These are phyloP conservation scores for Pontederia crassipes DNA, from an alignment of 176 grass and related monocot species.

Conservation along the genomic window DNA sequence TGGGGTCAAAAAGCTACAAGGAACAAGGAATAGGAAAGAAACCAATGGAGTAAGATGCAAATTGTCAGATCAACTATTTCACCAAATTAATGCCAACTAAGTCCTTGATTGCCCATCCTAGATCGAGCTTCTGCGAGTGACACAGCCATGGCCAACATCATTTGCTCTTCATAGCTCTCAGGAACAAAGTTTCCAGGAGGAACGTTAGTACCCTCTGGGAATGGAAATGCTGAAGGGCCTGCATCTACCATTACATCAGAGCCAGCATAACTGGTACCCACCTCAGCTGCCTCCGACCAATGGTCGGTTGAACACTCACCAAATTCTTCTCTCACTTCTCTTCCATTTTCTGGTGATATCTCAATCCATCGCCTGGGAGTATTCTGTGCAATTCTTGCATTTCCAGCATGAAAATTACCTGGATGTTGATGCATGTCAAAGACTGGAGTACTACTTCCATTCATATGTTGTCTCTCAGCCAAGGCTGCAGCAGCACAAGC, in stretches of 20 bases:
- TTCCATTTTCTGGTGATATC: conserved; percentile 25
- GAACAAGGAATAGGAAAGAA: conserved; percentile 26
- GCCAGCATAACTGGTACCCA: conserved; percentile 31
- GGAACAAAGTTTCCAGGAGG: conserved; percentile 31
- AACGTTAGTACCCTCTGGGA: conserved; percentile 21
- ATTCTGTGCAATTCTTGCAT: conserved; percentile 17
- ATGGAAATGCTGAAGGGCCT: conserved; percentile 10
- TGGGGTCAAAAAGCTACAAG: conserved; percentile 23
- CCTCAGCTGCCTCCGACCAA: conserved; percentile 34
- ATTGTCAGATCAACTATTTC: conserved; percentile 28
- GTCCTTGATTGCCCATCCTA: conserved; percentile 22
- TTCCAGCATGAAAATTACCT: conserved; percentile 22
- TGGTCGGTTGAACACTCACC: conserved; percentile 32
- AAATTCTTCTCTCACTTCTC: conserved; percentile 23
- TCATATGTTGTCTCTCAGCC: conserved; percentile 61
- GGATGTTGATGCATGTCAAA: conserved; percentile 25
- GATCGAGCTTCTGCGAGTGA: conserved; percentile 57
- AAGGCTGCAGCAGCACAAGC: conserved; percentile 62
- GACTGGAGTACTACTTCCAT: conserved; percentile 14
- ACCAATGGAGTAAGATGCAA: not conserved
- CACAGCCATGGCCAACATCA: conserved; percentile 77
- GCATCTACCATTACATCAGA: conserved; percentile 37
- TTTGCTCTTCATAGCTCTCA: conserved; percentile 86
- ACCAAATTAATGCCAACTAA: conserved; percentile 25
- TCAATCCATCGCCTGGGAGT: conserved; percentile 21